Evolutionary conservation across 768 basidiomycete genomes (phyloP), one percentile per base, ranked within the genome.

Genomic region (Rickenella mellea): DNA sequence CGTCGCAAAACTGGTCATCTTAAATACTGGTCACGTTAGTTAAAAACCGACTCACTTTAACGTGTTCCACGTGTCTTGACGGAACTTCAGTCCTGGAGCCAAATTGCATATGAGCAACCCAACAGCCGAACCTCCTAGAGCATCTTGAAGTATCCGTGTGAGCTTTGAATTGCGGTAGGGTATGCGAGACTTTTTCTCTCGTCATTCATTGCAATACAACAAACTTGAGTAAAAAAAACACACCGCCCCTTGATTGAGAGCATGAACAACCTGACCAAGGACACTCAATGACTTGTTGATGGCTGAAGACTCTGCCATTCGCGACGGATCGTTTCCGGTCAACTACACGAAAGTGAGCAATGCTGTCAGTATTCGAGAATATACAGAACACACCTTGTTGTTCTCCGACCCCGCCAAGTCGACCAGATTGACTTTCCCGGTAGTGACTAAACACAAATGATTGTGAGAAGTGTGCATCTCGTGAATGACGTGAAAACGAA

Each of bases 391-490:
- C 27, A 78, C 79, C 62, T 87, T 92, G 59, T 91, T 92, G 54
- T 91, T 91, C 63, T 93, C 90, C 0, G 85, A 89, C 21, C 90
- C 90, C 14, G 90, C 90, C 21, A 93, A 71, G 62, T 93, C 90
- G 9, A 91, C 86, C 7, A 92, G 73, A 49, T 87, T 87, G 42
- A 91, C 80, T 57, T 83, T 87, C 8, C 87, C 88, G 2, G 69
- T 72, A 38, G 81, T 56, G 31, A 72, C 86, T 87, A 47, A 19
- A 39, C 15, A 24, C n/a, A n/a, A n/a, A n/a, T n/a, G n/a, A n/a
- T n/a, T n/a, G n/a, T n/a, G n/a, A n/a, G n/a, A n/a, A n/a, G n/a
- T n/a, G n/a, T n/a, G n/a, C n/a, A n/a, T n/a, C n/a, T 12, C 29
- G 12, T 31, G 29, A 31, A 12, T 31, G 29, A 31, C 12, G 29